Conservation (phyloP, 208 protist genomes). For the Trypanosoma avium region DNA sequence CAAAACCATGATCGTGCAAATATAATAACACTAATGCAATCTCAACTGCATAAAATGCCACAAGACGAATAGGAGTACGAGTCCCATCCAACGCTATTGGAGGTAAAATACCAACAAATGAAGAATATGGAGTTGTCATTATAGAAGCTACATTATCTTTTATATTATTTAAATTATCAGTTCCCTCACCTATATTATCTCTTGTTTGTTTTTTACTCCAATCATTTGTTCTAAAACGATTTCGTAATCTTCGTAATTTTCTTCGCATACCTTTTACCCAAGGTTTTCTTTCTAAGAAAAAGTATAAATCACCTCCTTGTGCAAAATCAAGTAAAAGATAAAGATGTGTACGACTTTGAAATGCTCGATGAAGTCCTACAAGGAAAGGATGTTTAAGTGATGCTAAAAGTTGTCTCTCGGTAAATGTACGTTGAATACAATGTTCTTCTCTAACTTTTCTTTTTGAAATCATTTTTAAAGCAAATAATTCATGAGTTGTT, state of each 20-base stretch:
- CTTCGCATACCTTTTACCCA: slow-evolving; percentile 68
- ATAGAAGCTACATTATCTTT: no score
- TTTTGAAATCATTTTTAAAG: slow-evolving; percentile 89
- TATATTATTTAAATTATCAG: no score
- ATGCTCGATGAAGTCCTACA: slow-evolving; percentile 74
- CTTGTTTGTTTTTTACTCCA: not conserved
- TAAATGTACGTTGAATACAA: slow-evolving; percentile 83
- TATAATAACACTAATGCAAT: slow-evolving; percentile 88
- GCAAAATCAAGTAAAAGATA: slow-evolving; percentile 88
- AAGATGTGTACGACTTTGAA: slow-evolving; percentile 79
- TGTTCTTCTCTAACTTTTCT: slow-evolving; percentile 76
- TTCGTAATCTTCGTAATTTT: slow-evolving; percentile 40
- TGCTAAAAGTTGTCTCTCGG: slow-evolving; percentile 80
- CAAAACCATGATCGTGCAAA: slow-evolving; percentile 83
- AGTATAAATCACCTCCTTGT: slow-evolving; percentile 83
- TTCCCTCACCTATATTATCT: no score
- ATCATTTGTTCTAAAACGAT: not conserved
- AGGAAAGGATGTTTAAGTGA: slow-evolving; percentile 81
- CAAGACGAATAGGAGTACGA: slow-evolving; percentile 65
- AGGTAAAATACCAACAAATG: no score
- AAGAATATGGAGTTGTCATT: no score
- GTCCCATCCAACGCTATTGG: slow-evolving; percentile 42
- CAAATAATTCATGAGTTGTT: slow-evolving; percentile 65
- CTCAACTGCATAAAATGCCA: slow-evolving; percentile 91
- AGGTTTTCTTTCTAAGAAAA: slow-evolving; percentile 57